A percentile compares a stretch with the other conserved stretches of the same genome.
Evolutionary conservation across 2,329 filamentous ascomycete species (phyloP).

Genomic region (Aspergillus sp.): DNA sequence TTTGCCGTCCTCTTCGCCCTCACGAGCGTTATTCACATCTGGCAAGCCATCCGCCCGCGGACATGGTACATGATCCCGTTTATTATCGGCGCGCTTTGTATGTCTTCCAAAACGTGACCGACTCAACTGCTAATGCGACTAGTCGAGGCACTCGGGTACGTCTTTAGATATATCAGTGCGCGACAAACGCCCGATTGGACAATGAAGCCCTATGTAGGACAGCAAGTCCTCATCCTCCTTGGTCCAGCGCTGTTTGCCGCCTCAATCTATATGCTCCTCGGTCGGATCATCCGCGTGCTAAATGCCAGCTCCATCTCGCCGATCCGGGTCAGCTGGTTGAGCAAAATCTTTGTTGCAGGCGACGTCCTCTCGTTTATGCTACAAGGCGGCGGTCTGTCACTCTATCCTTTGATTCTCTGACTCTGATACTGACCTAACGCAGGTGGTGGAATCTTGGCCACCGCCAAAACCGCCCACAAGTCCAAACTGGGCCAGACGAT

Average conservation of each 20-base stretch:
- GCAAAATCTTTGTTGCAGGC: conserved; percentile 42
- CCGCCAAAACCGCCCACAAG: conserved; percentile 6
- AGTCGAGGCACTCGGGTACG: conserved; percentile 19
- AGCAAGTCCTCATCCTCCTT: conserved; percentile 12
- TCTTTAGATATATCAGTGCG: conserved; percentile 11
- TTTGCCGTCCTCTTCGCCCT: conserved; percentile 29
- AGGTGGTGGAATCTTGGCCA: conserved; percentile 25
- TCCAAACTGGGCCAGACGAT: conserved; percentile 37
- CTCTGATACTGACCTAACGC: neutral
- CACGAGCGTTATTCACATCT: conserved; percentile 27
- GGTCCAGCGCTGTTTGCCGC: conserved; percentile 40
- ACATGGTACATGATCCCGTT: conserved; percentile 36
- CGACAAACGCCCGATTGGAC: conserved; percentile 17
- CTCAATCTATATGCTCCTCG: conserved; percentile 46
- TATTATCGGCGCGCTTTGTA: conserved; percentile 43
- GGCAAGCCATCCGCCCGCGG: conserved; percentile 26
- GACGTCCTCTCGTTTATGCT: conserved; percentile 40
- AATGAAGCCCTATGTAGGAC: conserved; percentile 13
- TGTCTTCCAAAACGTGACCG: conserved; percentile 9
- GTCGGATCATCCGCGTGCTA: conserved; percentile 39
- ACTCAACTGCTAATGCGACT: neutral
- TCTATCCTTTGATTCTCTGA: neutral
- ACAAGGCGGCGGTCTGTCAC: conserved; percentile 31
- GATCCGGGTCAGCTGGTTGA: conserved; percentile 41
- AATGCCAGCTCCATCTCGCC: conserved; percentile 39